phyloP scores from a whole-genome alignment of 2,329 filamentous ascomycete species.

The Didymella arachidicola region DNA sequence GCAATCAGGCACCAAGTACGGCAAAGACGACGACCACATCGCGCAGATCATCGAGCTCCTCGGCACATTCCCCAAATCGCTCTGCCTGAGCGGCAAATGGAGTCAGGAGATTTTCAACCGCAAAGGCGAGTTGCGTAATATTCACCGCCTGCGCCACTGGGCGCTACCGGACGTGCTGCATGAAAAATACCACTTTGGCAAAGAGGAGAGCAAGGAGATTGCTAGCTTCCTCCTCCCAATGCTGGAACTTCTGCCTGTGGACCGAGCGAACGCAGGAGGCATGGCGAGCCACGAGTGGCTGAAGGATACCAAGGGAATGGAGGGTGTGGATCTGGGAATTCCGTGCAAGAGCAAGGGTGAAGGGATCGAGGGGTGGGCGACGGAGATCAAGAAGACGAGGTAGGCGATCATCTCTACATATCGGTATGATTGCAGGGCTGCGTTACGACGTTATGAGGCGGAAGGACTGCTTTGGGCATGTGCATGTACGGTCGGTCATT shows the following conservation, averaged over 20 bases:
- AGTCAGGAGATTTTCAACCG: conserved; percentile 98
- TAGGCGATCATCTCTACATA: conserved; percentile 8
- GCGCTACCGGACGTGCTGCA: conserved; percentile 88
- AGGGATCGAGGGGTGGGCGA: conserved; percentile 92
- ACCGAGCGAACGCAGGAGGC: conserved; percentile 91
- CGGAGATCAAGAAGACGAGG: conserved; percentile 74
- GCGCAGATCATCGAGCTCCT: conserved; percentile 98
- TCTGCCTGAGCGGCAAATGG: conserved; percentile 95
- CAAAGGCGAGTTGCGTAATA: conserved; percentile 96
- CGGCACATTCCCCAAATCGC: conserved; percentile 88
- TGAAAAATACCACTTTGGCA: conserved; percentile 95
- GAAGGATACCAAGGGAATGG: conserved; percentile 88
- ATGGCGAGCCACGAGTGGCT: conserved; percentile 89
- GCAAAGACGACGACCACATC: conserved; percentile 99
- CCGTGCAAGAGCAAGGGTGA: conserved; percentile 84
- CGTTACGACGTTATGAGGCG: conserved; percentile 8
- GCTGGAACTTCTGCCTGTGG: conserved; percentile 87
- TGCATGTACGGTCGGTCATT: background rate
- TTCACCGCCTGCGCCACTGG: conserved; percentile 95
- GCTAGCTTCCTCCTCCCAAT: conserved; percentile 87
- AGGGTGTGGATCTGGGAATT: conserved; percentile 76
- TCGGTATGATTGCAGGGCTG: background rate
- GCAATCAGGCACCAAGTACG: conserved; percentile 97
- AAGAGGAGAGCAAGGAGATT: conserved; percentile 80
- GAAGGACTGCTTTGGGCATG: conserved; percentile 1